Base-by-base conservation (phyloP, 2,329 filamentous ascomycete genomes). In the Epichloe typhina region DNA sequence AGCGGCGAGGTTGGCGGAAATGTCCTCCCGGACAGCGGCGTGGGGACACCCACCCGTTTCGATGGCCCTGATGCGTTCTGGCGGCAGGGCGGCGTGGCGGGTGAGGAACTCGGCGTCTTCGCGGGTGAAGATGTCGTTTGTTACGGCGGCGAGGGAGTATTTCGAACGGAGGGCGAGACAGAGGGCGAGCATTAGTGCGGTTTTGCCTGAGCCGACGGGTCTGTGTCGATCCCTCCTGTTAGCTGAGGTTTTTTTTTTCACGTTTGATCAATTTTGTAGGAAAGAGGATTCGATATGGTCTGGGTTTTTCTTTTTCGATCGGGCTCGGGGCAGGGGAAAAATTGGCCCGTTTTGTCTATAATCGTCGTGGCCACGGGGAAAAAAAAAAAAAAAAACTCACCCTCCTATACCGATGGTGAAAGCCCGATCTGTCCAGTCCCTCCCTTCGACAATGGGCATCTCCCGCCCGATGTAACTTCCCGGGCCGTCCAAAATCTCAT, bases 391-490 rank as follows among this genome's bases (percentile, higher is more conserved):
- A 33, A 23, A 4, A 3, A 50, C 80, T 59, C 75, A 95, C 89
- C 93, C 93, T 71, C 93, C 93, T 69, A 97, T 97, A n/a, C 93
- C 93, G 61, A 98, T 78, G 4, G 93, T 97, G 63, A 96, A 98
- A 13, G 90, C 90, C 52, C 93, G 78, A 57, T 95, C 87, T 31
- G 77, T 77, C 87, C 90, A 98, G 64, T 90, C 77, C 50, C 91
- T 79, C 11, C 89, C 89, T 58, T 95, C 86, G 56, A 89, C 80
- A 51, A 97, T 86, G 55, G 91, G 93, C 87, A 95, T 90, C 71
- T 97, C 93, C 15, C 93, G 83, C 47, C 84, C 84, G 35, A 93
- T 69, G 65, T 86, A 97, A 63, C 88, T 95, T 43, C 93, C 93
- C 0, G 93, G 93, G 0, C 91, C 91, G 62, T 93, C 84, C 58